Base-by-base conservation (phyloP, 1,284 basidiomycete species). In the Trichosporon sp. region DNA sequence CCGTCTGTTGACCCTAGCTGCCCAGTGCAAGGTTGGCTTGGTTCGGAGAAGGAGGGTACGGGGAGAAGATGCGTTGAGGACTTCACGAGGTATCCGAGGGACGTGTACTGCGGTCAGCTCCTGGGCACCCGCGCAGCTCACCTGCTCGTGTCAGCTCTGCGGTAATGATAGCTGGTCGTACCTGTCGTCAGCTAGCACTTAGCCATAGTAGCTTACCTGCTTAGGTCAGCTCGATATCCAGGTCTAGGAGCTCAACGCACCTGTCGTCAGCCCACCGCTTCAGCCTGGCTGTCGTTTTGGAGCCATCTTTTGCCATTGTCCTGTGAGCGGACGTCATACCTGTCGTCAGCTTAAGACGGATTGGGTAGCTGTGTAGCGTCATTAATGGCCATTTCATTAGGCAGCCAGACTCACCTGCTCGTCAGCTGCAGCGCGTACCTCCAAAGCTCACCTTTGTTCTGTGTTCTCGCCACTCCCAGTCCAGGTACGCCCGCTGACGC, bases 391-490 rank as follows among this genome's bases (percentile, higher is more conserved):
- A 38, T 12, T 38, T 2, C 35, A 12, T 9, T 32, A 9, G 9
- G 32, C 5, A 32, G 32, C 5, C 32, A 32, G 15, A 23, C 44
- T 2, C 42, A 44, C 21, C 34, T 62, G 27, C 3, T 9, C 9
- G 29, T 65, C 29, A 25, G 47, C n/a, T 38, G 8, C 5, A 13
- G 1, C 21, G 27, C 3, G 2, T 62, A 74, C 5, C 31, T 75
- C 74, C 58, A 68, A 71, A 34, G 72, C 56, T 34, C 68, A 68
- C 66, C 65, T 65, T 60, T n/a, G 56, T 60, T 23, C 29, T 21
- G 12, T 47, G n/a, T 53, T 32, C 78, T 75, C 77, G 53, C 70
- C 68, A 76, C 76, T 78, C 12, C 76, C 76, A 13, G 29, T 66
- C 64, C 76, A 78, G 15, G 70, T 77, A 42, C 74, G 51, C 42